Base-by-base conservation (phyloP, 2,329 filamentous ascomycete genomes). In the Sordariomycetes sp. region DNA sequence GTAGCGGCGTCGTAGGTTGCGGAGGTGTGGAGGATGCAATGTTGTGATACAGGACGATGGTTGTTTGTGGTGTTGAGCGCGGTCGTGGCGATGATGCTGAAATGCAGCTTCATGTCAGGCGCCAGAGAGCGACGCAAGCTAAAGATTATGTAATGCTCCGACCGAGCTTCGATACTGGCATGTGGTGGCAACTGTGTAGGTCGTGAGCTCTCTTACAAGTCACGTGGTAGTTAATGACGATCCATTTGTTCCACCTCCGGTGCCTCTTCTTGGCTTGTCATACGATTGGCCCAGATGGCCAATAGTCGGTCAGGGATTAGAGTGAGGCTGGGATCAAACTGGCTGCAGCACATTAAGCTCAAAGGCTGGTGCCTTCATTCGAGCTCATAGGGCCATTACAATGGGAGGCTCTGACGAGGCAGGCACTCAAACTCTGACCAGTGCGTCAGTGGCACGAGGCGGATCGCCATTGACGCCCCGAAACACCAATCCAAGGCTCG, bases 11-110 rank as follows among this genome's bases (percentile, higher is more conserved):
- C 2, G 45, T 6, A 24, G n/a, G 45, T 10, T 24, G 10, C 17
- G 20, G 20, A n/a, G n/a, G 22, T 24, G 10, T 7, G 20, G 20
- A n/a, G n/a, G 22, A 24, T 24, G 45, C n/a, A 20, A 50, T 22
- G 45, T 24, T 22, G 45, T 10, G 20, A 20, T 50, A 22, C 22
- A 50, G 20, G n/a, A 20, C 20, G 45, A 50, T 50, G 22, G 20
- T 20, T 24, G 53, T 13, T 22, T 15, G 24, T 28, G 22, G 12
- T n/a, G 34, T 39, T 56, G 36, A 12, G 42, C 48, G 55, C 48
- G 53, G 28, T 56, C 55, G 36, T 52, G 57, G 55, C 22, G 50
- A 55, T 50, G 45, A 45, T 36, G 20, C n/a, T 36, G 53, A 54
- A 55, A 42, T 35, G 36, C 39, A 55, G 39, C 54, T 56, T 55